These are phyloP conservation scores for Phlebiopsis gigantea DNA, from an alignment of 768 basidiomycete species.

Conservation along the genomic window DNA sequence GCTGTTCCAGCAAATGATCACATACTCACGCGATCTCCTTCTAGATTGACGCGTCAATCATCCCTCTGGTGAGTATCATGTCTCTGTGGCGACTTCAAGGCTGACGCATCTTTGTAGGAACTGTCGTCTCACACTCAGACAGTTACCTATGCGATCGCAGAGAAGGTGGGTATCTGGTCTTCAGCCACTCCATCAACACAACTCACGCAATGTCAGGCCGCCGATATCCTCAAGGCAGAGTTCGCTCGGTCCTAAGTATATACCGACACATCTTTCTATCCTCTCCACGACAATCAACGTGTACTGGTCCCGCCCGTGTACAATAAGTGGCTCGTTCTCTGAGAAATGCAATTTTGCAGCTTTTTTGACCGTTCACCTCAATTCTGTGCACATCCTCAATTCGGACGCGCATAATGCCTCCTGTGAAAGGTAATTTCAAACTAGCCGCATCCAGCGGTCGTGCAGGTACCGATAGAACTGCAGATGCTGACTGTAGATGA, in stretches of 20 bases:
- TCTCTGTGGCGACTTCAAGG: too few species aligned
- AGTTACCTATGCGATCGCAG: conserved; percentile 1
- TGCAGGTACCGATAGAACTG: too few species aligned
- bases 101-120: background rate
- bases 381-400: background rate
- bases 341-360: background rate
- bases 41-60: background rate
- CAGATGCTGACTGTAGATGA: too few species aligned
- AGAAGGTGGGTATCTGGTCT: background rate
- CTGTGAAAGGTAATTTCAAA: too few species aligned
- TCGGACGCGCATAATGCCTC: too few species aligned
- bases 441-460: too few species aligned
- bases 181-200: background rate
- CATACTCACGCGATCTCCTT: background rate
- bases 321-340: background rate
- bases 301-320: background rate
- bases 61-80: background rate
- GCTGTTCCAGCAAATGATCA: background rate
- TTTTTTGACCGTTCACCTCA: background rate
- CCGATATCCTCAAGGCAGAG: background rate
- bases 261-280: background rate
- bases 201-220: background rate
- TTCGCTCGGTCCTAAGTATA: background rate
- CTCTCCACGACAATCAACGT: background rate
- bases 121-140: background rate